phyloP scores from a whole-genome alignment of 177 flowering plant genomes.

The Vitis hybrid region DNA sequence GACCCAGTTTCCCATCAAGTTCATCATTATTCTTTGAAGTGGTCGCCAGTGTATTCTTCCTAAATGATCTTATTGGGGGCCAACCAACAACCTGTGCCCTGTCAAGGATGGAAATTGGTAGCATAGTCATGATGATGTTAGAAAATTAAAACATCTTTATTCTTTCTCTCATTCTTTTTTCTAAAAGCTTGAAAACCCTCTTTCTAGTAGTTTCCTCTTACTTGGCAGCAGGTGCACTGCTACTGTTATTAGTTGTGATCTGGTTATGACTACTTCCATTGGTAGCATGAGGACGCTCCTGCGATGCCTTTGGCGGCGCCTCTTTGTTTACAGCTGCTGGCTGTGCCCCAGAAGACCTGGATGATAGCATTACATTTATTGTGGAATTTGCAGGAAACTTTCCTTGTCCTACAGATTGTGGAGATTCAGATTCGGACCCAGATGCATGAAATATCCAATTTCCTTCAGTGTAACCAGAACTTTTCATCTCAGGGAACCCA shows the following conservation, averaged over 20 bases:
- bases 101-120: conserved; percentile 18
- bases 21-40: conserved; percentile 78
- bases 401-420: conserved; percentile 43
- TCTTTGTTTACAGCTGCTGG: conserved; percentile 40
- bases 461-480: conserved; percentile 35
- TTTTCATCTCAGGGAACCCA: conserved; percentile 53
- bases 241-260: conserved; percentile 33
- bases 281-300: conserved; percentile 38
- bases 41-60: conserved; percentile 79
- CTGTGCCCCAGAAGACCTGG: conserved; percentile 45
- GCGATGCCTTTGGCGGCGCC: conserved; percentile 39
- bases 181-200: neutral
- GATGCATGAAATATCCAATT: conserved; percentile 62
- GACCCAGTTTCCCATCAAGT: conserved; percentile 80
- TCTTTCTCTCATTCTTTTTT: neutral
- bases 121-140: conserved; percentile 3
- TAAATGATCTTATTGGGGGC: conserved; percentile 89
- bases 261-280: conserved; percentile 34
- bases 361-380: conserved; percentile 29
- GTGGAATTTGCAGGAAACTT: conserved; percentile 47
- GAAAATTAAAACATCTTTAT: conserved; percentile 1
- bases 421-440: conserved; percentile 44
- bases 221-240: conserved; percentile 81
- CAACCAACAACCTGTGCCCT: conserved; percentile 91
- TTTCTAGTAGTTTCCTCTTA: conserved; percentile 34